phyloP scores from a whole-genome alignment of 2,329 filamentous ascomycete species.

The Scedosporium apiospermum region DNA sequence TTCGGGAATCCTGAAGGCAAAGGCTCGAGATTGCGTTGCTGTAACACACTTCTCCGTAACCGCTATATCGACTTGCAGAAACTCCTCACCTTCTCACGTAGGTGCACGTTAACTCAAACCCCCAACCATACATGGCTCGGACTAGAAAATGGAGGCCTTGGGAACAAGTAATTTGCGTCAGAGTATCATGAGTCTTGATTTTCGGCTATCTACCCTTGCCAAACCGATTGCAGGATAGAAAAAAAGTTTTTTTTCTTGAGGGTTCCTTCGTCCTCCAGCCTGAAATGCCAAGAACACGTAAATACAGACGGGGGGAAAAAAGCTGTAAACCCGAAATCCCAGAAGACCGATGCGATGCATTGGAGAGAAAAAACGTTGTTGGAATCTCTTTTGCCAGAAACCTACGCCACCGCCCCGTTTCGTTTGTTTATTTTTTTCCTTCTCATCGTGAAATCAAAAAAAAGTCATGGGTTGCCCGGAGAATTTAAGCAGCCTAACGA shows the following conservation, averaged over 20 bases:
- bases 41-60: too few relatives aligned
- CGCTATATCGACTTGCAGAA: too few relatives aligned
- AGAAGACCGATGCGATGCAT: slow-evolving; percentile 3
- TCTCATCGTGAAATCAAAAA: slow-evolving; percentile 2
- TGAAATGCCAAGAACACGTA: background rate
- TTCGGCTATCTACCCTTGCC: slow-evolving; percentile 3
- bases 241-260: background rate
- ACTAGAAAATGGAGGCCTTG: too few relatives aligned
- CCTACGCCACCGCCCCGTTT: slow-evolving; percentile 11
- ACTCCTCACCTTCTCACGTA: too few relatives aligned
- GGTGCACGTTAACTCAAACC: too few relatives aligned
- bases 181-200: slow-evolving; percentile 2
- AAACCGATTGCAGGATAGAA: background rate
- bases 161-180: background rate
- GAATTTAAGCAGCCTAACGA: slow-evolving; percentile 1
- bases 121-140: too few relatives aligned
- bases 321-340: slow-evolving; percentile 4
- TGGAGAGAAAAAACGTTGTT: background rate
- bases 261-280: background rate
- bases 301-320: slow-evolving; percentile 1
- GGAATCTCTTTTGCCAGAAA: slow-evolving; percentile 9
- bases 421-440: slow-evolving; percentile 9
- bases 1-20: too few relatives aligned
- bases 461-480: background rate
- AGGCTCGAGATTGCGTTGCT: too few relatives aligned